Evolutionary conservation across 352 stramenopile genomes (phyloP), one percentile per base, ranked within the genome.

Genomic region (Globisporangium nagaii): DNA sequence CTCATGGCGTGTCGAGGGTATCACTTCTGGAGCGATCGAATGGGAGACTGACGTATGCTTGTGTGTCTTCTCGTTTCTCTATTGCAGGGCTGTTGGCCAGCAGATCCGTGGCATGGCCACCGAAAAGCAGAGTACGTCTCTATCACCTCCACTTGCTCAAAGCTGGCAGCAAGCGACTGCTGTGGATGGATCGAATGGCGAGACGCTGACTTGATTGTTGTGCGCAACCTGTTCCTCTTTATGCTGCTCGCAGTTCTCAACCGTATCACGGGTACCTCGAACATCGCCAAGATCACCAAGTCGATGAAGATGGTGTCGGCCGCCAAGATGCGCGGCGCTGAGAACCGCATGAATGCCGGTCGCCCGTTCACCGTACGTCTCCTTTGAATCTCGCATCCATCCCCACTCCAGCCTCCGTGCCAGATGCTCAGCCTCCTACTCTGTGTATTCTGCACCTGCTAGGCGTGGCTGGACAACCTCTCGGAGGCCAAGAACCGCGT

Each of bases 271-370:
- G 96, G 96, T 20, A 99, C 97, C 31, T 98, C 97, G 63, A 99
- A 99, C 87, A 99, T 99, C 58, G 85, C 93, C 65, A 99, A 99
- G 86, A 99, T 99, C 81, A 99, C 97, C 46, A 97, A 97, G 76
- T 99, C 97, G 51, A 99, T 99, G 97, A 99, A 99, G 80, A 99
- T 99, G 96, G 97, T 99, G 73, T 99, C 96, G 56, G 96, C 97
- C 41, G 96, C 96, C 57, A 99, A 99, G 86, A 95, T 99, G 65
- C 96, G 97, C 70, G 97, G 96, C 58, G 96, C 98, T 56, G 95
- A 99, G 66, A 84, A 90, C 56, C 79, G 88, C 47, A 81, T 98
- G 59, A 77, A 69, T 44, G 73, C 72, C 10, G 92, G 83, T 28
- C 76, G 86, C 19, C 86, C 92, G 27, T 98, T 98, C 63, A 73